These are phyloP conservation scores for Helminthosporium solani DNA, from an alignment of 2,329 filamentous ascomycete genomes.

Conservation along the genomic window DNA sequence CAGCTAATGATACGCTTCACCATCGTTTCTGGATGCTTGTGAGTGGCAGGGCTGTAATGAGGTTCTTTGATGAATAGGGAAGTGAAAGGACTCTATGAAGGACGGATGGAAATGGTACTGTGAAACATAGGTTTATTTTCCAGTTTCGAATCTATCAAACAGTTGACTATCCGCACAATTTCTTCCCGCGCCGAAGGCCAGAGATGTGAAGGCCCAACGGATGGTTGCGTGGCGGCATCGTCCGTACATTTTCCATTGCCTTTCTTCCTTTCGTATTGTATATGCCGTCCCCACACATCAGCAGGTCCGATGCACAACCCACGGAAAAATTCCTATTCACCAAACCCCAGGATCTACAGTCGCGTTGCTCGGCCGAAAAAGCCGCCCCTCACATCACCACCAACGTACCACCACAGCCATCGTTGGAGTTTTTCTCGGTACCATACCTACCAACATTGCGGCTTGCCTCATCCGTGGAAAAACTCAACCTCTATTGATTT, in stretches of 20 bases:
- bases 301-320: not conserved
- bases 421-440: not conserved
- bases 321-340: not conserved
- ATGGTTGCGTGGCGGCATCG: not conserved
- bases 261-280: not conserved
- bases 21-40: slow-evolving; percentile 8
- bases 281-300: not conserved
- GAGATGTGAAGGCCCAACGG: too few relatives aligned
- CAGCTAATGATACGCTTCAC: slow-evolving; percentile 11
- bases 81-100: not conserved
- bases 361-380: not conserved
- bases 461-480: slow-evolving; percentile 9
- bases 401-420: not conserved
- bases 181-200: too few relatives aligned
- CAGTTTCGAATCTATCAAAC: not conserved
- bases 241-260: not conserved
- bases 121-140: not conserved
- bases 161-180: not conserved
- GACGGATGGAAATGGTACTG: not conserved
- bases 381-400: not conserved
- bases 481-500: slow-evolving; percentile 4
- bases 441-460: slow-evolving; percentile 9
- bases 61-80: not conserved
- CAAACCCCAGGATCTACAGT: not conserved
- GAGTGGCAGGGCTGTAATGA: not conserved